Evolutionary conservation across 2,329 filamentous ascomycete species (phyloP).

Genomic region (Fusarium sp.): DNA sequence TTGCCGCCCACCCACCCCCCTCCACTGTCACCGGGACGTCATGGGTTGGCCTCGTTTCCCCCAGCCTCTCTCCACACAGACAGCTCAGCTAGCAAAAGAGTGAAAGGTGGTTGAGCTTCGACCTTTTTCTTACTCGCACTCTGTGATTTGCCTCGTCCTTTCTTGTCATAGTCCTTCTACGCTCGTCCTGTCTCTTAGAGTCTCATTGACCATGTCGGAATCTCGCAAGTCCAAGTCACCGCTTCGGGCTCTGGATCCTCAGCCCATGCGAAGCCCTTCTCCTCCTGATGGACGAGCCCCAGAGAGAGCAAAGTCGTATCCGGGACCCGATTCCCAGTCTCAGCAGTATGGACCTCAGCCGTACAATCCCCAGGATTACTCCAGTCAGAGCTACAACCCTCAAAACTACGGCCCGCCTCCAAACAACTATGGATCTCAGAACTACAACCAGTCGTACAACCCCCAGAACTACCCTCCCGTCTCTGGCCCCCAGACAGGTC

Average conservation of each 20-base stretch:
- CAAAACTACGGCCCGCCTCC: slow-evolving; percentile 29
- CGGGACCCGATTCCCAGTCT: slow-evolving; percentile 32
- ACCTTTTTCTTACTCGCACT: slow-evolving; percentile 3
- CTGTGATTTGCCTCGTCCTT: background rate
- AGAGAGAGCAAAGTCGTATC: slow-evolving; percentile 35
- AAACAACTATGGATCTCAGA: slow-evolving; percentile 23
- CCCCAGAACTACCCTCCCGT: slow-evolving; percentile 39
- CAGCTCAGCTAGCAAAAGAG: slow-evolving; percentile 5
- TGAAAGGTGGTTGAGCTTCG: slow-evolving; percentile 16
- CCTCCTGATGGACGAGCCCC: slow-evolving; percentile 32
- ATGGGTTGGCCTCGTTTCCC: slow-evolving; percentile 36
- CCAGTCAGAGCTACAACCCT: slow-evolving; percentile 25
- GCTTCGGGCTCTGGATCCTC: slow-evolving; percentile 42
- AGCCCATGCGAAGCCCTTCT: slow-evolving; percentile 40
- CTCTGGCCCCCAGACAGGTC: slow-evolving; percentile 30
- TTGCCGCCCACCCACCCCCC: slow-evolving; percentile 11
- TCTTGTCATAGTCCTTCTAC: background rate
- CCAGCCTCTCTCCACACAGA: slow-evolving; percentile 40
- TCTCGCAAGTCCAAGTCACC: slow-evolving; percentile 38
- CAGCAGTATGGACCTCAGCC: slow-evolving; percentile 30
- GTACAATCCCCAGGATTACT: slow-evolving; percentile 34
- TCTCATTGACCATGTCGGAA: slow-evolving; percentile 23
- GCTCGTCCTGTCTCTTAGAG: background rate
- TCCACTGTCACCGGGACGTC: slow-evolving; percentile 37
- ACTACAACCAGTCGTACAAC: slow-evolving; percentile 25